A percentile compares a stretch with the other conserved stretches of the same genome.
Conservation (phyloP, 176 grass and related monocot species). For the Zoysia pacifica region DNA sequence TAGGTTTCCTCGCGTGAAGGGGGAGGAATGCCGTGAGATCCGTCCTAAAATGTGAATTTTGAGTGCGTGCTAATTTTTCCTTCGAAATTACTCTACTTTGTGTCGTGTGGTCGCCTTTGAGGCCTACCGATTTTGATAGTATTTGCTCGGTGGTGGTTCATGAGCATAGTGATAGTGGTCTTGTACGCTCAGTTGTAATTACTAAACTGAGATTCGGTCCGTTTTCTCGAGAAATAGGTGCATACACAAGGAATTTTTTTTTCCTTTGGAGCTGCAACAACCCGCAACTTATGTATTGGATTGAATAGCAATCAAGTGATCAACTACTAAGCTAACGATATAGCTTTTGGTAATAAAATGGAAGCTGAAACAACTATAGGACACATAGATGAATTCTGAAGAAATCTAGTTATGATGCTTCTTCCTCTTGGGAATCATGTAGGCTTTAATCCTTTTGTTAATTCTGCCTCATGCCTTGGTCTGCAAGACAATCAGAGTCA, state of each 20-base stretch:
- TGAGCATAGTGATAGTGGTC: neutral
- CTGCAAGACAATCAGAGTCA: constrained; percentile 31
- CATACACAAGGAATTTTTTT: neutral
- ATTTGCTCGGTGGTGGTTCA: neutral
- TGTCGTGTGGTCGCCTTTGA: neutral
- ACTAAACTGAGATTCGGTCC: neutral
- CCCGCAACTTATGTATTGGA: constrained; percentile 16
- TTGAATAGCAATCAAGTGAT: neutral
- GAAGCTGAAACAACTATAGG: constrained; percentile 17
- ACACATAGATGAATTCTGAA: neutral
- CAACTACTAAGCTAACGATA: constrained; percentile 17
- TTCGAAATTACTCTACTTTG: neutral
- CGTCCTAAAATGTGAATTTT: neutral
- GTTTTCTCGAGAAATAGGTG: too few relatives aligned
- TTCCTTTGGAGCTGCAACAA: neutral
- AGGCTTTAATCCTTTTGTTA: constrained; percentile 10
- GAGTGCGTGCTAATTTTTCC: neutral
- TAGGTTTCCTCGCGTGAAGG: neutral
- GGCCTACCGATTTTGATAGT: neutral
- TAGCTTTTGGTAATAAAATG: constrained; percentile 23
- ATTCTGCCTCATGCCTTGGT: constrained; percentile 11
- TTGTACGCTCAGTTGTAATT: neutral
- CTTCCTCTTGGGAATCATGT: constrained; percentile 21
- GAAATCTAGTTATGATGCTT: neutral
- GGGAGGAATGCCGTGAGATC: neutral